Conservation (phyloP, 2,329 filamentous ascomycete genomes). For the Neobulgaria alba region DNA sequence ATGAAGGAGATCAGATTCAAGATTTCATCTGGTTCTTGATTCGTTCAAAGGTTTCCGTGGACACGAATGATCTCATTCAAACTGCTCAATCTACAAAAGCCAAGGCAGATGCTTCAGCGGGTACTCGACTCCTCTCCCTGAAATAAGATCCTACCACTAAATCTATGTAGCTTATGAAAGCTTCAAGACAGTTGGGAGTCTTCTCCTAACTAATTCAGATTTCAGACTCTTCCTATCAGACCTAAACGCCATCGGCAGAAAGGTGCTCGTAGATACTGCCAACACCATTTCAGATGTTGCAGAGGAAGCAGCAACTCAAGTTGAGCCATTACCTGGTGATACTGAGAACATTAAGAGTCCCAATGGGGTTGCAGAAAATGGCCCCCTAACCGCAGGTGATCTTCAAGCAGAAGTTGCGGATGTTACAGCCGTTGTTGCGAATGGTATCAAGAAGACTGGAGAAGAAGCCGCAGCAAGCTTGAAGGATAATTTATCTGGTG, state of each 20-base stretch:
- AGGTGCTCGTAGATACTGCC: slow-evolving; percentile 82
- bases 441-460: slow-evolving; percentile 40
- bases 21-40: slow-evolving; percentile 82
- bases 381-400: slow-evolving; percentile 51
- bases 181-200: slow-evolving; percentile 69
- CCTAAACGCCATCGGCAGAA: slow-evolving; percentile 65
- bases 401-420: slow-evolving; percentile 49
- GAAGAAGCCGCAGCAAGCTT: slow-evolving; percentile 59
- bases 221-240: slow-evolving; percentile 83
- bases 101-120: slow-evolving; percentile 63
- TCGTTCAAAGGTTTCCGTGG: slow-evolving; percentile 62
- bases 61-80: slow-evolving; percentile 53
- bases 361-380: slow-evolving; percentile 36
- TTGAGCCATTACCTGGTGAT: slow-evolving; percentile 60
- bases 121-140: slow-evolving; percentile 34
- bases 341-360: slow-evolving; percentile 44
- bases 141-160: slow-evolving; percentile 16
- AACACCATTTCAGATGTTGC: slow-evolving; percentile 70
- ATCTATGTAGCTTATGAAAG: slow-evolving; percentile 60
- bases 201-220: slow-evolving; percentile 85
- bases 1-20: slow-evolving; percentile 75
- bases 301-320: slow-evolving; percentile 60
- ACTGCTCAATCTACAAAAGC: slow-evolving; percentile 54
- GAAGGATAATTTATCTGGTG: slow-evolving; percentile 62
- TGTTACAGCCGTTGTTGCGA: slow-evolving; percentile 34